Conservation (phyloP, 2,329 filamentous ascomycete species). For the Gremmenia infestans region DNA sequence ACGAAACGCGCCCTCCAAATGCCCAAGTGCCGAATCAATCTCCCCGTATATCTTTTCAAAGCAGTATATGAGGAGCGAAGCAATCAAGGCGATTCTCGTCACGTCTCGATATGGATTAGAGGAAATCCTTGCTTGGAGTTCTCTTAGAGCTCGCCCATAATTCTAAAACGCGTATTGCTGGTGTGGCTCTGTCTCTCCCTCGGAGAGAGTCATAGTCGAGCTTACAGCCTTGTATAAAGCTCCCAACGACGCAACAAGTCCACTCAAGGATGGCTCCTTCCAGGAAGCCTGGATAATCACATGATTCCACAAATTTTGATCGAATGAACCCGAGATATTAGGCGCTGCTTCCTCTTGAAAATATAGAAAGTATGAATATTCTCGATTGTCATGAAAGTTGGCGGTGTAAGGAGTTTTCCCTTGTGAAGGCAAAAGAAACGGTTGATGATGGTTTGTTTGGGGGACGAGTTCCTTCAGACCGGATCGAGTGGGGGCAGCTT, state of each 20-base stretch:
- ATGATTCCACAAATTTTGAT: slow-evolving; percentile 14
- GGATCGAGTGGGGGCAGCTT: background rate
- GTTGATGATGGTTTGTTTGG: background rate
- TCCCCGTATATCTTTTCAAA: slow-evolving; percentile 22
- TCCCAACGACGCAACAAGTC: slow-evolving; percentile 15
- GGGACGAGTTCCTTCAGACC: background rate
- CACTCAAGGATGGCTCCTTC: slow-evolving; percentile 12
- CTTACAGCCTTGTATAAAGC: slow-evolving; percentile 17
- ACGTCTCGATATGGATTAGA: slow-evolving; percentile 5
- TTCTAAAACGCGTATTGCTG: slow-evolving; percentile 17
- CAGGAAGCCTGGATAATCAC: slow-evolving; percentile 18
- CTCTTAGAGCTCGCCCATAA: slow-evolving; percentile 20
- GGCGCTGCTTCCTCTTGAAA: slow-evolving; percentile 16
- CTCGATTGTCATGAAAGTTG: slow-evolving; percentile 13
- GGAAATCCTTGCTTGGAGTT: slow-evolving; percentile 10
- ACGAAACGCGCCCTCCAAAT: slow-evolving; percentile 13
- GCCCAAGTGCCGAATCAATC: slow-evolving; percentile 10
- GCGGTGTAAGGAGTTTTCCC: background rate
- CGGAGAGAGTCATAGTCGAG: background rate
- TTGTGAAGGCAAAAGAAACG: background rate
- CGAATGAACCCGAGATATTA: slow-evolving; percentile 14
- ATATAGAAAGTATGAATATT: slow-evolving; percentile 20
- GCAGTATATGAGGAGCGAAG: slow-evolving; percentile 20
- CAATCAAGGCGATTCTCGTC: slow-evolving; percentile 17
- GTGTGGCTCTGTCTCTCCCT: slow-evolving; percentile 7